A percentile compares a stretch with the other conserved stretches of the same genome.
phyloP scores from a whole-genome alignment of 768 basidiomycete species.

The Phylloporus rhodoxanthus region DNA sequence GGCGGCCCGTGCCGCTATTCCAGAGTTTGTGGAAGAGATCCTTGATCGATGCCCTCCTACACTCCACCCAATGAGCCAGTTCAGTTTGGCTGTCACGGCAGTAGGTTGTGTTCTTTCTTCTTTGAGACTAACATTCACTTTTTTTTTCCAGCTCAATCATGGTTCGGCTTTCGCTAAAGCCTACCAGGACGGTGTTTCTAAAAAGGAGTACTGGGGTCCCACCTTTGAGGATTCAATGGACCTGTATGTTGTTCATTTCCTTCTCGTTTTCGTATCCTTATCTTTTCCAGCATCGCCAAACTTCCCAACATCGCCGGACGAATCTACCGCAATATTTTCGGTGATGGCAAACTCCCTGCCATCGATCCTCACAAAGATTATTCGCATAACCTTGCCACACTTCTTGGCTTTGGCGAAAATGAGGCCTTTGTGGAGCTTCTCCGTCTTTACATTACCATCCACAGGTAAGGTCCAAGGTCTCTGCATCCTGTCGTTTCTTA shows the following conservation, averaged over 20 bases:
- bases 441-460: conserved; percentile 94
- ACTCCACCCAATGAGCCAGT: conserved; percentile 98
- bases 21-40: conserved; percentile 94
- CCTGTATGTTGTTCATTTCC: conserved; percentile 40
- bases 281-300: conserved; percentile 73
- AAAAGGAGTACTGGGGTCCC: conserved; percentile 96
- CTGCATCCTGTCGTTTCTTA: background rate
- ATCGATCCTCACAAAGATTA: conserved; percentile 85
- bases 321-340: conserved; percentile 84
- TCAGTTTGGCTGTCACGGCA: conserved; percentile 92
- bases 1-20: conserved; percentile 88
- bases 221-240: conserved; percentile 90
- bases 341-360: conserved; percentile 78
- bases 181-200: conserved; percentile 85
- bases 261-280: conserved; percentile 1
- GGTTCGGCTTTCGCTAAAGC: conserved; percentile 95
- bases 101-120: conserved; percentile 35
- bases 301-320: conserved; percentile 94
- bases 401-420: conserved; percentile 90
- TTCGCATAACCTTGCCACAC: conserved; percentile 79
- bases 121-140: conserved; percentile 1
- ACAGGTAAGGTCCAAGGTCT: conserved; percentile 47
- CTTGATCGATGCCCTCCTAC: conserved; percentile 90
- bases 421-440: conserved; percentile 87
- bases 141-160: conserved; percentile 65